Evolutionary conservation across 371 early-diverging fungal genomes (phyloP).

Genomic region (Quaeritorhiza haematococci): DNA sequence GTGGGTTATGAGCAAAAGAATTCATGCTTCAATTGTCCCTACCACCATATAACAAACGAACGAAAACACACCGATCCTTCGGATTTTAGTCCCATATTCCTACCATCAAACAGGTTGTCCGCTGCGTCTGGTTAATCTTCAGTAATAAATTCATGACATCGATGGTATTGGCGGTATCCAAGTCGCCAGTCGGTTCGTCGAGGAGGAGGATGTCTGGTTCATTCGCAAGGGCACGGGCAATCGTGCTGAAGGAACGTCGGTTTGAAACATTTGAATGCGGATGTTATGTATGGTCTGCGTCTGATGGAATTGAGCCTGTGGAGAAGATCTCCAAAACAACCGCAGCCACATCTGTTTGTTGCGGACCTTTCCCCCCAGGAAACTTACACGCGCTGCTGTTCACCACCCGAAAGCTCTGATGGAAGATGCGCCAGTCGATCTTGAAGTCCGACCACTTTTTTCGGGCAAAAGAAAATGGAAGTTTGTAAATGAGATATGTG

Average conservation of each 20-base stretch:
- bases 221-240: slow-evolving; percentile 33
- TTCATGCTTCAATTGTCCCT: too few relatives aligned
- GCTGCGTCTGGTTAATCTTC: slow-evolving; percentile 18
- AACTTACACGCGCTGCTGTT: slow-evolving; percentile 31
- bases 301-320: too few relatives aligned
- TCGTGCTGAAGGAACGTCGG: slow-evolving; percentile 8
- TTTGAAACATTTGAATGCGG: too few relatives aligned
- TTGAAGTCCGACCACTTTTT: slow-evolving; percentile 23
- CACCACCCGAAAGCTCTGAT: slow-evolving; percentile 32
- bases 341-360: too few relatives aligned
- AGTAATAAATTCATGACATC: slow-evolving; percentile 29
- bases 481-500: too few relatives aligned
- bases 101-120: slow-evolving; percentile 27
- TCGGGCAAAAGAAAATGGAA: too few relatives aligned
- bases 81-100: too few relatives aligned
- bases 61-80: background rate
- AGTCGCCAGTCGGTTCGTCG: slow-evolving; percentile 43
- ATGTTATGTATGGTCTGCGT: background rate
- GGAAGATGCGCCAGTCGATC: slow-evolving; percentile 30
- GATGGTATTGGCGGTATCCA: slow-evolving; percentile 30
- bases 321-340: too few relatives aligned
- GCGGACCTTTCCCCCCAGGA: background rate
- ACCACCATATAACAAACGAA: too few relatives aligned
- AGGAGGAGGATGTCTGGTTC: slow-evolving; percentile 31
- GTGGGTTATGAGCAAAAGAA: too few relatives aligned